Percentiles rank a stretch among this genome's conserved stretches.
Evolutionary conservation across 768 basidiomycete species (phyloP).

Genomic region (Podaxis sp.): DNA sequence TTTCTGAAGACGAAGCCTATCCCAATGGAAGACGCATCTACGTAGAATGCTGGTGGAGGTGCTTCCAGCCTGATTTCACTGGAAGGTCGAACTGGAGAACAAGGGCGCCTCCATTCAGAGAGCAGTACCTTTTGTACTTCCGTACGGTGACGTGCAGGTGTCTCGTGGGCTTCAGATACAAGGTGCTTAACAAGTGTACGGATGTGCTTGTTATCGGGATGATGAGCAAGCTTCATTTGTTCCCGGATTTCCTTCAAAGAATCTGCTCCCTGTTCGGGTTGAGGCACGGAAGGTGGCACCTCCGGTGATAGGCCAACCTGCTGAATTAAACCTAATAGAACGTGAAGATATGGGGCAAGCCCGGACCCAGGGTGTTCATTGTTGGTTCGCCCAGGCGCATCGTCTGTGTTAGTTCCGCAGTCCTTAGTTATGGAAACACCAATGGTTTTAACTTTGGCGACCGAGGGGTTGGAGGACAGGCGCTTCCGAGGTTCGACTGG

Average conservation of each 20-base stretch:
- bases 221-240: conserved; percentile 6
- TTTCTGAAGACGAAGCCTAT: conserved; percentile 25
- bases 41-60: background rate
- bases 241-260: conserved; percentile 1
- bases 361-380: background rate
- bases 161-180: conserved; percentile 20
- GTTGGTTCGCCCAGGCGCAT: background rate
- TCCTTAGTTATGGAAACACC: conserved; percentile 28
- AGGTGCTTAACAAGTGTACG: conserved; percentile 16
- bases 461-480: conserved; percentile 15
- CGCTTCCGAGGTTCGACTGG: background rate
- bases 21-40: background rate
- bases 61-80: conserved; percentile 38
- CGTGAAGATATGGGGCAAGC: too few species aligned
- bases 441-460: conserved; percentile 28
- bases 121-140: conserved; percentile 18
- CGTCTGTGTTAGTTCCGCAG: background rate
- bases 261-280: background rate
- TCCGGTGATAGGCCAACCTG: too few species aligned
- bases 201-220: background rate
- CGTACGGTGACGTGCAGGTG: conserved; percentile 14
- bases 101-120: conserved; percentile 16
- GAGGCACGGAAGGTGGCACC: too few species aligned
- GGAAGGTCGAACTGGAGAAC: conserved; percentile 8
- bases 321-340: too few species aligned